phyloP scores from a whole-genome alignment of 352 stramenopile species.

The Phytopythium chamaehyphon region DNA sequence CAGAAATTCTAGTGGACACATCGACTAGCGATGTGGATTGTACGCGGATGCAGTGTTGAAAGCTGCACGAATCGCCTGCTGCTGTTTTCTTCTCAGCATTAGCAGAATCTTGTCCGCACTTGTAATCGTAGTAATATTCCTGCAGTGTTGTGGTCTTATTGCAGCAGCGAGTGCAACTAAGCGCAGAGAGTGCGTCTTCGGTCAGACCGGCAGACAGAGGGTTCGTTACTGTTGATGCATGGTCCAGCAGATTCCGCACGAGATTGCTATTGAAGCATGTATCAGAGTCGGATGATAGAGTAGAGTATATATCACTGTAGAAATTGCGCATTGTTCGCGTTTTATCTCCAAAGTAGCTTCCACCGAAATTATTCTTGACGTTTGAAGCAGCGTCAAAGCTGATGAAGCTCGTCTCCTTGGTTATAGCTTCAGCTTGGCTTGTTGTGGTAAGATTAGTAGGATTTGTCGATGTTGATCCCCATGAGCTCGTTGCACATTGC shows the following conservation, averaged over 20 bases:
- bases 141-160: constrained; percentile 11
- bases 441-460: not conserved
- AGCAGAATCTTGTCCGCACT: constrained; percentile 4
- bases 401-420: constrained; percentile 11
- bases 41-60: constrained; percentile 11
- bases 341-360: constrained; percentile 6
- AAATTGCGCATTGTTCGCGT: constrained; percentile 11
- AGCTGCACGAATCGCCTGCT: constrained; percentile 10
- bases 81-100: constrained; percentile 7
- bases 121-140: constrained; percentile 20
- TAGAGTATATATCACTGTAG: not conserved
- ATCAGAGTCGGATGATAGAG: constrained; percentile 1
- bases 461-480: not conserved
- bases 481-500: not conserved
- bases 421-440: constrained; percentile 8
- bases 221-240: not conserved
- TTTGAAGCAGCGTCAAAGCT: constrained; percentile 12
- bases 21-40: not conserved
- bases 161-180: constrained; percentile 19
- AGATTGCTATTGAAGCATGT: constrained; percentile 10
- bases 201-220: not conserved
- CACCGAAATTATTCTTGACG: constrained; percentile 14
- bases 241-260: constrained; percentile 6
- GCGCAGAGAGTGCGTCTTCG: constrained; percentile 1
- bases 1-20: not conserved